These are phyloP conservation scores for Scytalidium lignicola DNA, from an alignment of 2,329 filamentous ascomycete genomes.

Conservation along the genomic window DNA sequence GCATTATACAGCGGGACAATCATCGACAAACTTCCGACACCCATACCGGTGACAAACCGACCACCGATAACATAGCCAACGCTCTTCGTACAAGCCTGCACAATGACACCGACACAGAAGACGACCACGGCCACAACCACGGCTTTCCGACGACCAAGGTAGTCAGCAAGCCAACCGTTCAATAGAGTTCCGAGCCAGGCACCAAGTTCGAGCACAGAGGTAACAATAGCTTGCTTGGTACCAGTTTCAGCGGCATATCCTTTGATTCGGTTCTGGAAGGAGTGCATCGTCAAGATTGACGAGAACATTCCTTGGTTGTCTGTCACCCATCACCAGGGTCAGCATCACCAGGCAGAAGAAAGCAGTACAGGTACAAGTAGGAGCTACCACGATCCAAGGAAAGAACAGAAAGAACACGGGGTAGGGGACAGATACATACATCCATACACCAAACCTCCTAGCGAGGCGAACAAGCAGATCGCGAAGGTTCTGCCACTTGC, in stretches of 20 bases:
- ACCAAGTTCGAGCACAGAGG: conserved; percentile 63
- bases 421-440: conserved; percentile 10
- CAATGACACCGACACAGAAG: conserved; percentile 61
- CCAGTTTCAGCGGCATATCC: conserved; percentile 13
- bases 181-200: conserved; percentile 67
- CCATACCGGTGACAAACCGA: conserved; percentile 65
- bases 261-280: conserved; percentile 14
- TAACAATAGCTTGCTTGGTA: conserved; percentile 3
- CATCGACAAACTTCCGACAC: conserved; percentile 60
- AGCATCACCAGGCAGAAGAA: not conserved
- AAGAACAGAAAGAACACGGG: not conserved
- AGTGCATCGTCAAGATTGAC: conserved; percentile 19
- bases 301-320: conserved; percentile 25
- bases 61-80: conserved; percentile 60
- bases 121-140: conserved; percentile 58
- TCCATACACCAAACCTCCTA: conserved; percentile 23
- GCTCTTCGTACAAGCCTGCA: conserved; percentile 45
- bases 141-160: conserved; percentile 45
- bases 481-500: conserved; percentile 10
- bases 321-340: conserved; percentile 1
- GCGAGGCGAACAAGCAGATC: conserved; percentile 21
- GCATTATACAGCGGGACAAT: conserved; percentile 49
- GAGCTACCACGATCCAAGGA: not conserved
- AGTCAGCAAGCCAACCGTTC: conserved; percentile 62
- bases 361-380: too few relatives aligned